Conservation (phyloP, 164 flowering plant species). For the Tinospora cordifolia region DNA sequence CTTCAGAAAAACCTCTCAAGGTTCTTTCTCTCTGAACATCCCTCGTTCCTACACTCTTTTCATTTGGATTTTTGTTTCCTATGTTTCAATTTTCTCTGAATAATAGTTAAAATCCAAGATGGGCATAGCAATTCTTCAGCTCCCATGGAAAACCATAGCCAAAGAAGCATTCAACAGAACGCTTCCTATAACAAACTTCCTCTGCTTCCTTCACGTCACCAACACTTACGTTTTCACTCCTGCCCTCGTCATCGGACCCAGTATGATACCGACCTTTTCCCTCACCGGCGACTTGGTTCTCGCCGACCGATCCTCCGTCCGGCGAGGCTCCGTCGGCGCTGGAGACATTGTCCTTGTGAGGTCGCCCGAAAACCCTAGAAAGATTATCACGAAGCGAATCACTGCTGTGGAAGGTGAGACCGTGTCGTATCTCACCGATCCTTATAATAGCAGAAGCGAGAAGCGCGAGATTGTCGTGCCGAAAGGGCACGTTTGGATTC, state of each 20-base stretch:
- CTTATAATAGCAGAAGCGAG: constrained; percentile 27
- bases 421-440: constrained; percentile 40
- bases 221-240: constrained; percentile 40
- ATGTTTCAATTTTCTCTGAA: no score
- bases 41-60: no score
- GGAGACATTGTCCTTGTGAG: constrained; percentile 57
- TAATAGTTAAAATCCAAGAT: neutral
- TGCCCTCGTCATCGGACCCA: constrained; percentile 51
- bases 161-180: constrained; percentile 39
- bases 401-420: constrained; percentile 55
- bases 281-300: constrained; percentile 39
- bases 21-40: no score
- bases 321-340: constrained; percentile 29
- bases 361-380: constrained; percentile 58
- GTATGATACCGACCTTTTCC: constrained; percentile 73
- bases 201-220: constrained; percentile 49
- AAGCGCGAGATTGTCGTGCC: constrained; percentile 45
- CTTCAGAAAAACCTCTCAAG: no score
- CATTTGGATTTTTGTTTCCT: no score
- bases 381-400: constrained; percentile 43
- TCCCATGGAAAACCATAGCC: constrained; percentile 20
- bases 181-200: constrained; percentile 26
- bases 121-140: neutral
- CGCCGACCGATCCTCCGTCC: constrained; percentile 30
- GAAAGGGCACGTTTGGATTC: constrained; percentile 76